A percentile compares a stretch with the other conserved stretches of the same genome.
Conservation (phyloP, 1,284 basidiomycete genomes). For the Cutaneotrichosporon sp. region DNA sequence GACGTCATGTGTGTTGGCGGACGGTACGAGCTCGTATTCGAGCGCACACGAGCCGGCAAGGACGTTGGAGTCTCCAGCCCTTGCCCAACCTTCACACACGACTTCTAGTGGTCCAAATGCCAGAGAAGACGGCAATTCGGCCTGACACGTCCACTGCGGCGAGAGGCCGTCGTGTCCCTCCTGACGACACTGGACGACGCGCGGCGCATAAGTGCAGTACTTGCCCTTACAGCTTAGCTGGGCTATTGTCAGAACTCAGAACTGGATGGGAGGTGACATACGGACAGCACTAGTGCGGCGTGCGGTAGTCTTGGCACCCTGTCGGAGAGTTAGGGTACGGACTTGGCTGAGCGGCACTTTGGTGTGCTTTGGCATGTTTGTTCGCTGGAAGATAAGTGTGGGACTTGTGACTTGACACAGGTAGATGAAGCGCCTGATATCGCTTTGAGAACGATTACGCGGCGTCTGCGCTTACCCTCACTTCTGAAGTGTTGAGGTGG, state of each 20-base stretch:
- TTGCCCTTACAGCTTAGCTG: slow-evolving; percentile 80
- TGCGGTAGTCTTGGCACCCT: slow-evolving; percentile 63
- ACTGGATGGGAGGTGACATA: slow-evolving; percentile 20
- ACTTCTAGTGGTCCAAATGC: slow-evolving; percentile 79
- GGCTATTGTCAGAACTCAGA: slow-evolving; percentile 28
- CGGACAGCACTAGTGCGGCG: slow-evolving; percentile 67
- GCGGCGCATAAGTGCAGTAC: slow-evolving; percentile 75
- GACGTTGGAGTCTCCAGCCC: slow-evolving; percentile 75
- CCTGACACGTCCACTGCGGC: slow-evolving; percentile 89
- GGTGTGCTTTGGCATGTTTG: slow-evolving; percentile 19
- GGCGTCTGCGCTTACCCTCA: not conserved
- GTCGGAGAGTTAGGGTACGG: slow-evolving; percentile 75
- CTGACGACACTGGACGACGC: slow-evolving; percentile 80
- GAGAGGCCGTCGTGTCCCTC: slow-evolving; percentile 71
- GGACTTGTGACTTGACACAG: too few relatives aligned
- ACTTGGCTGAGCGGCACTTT: slow-evolving; percentile 66
- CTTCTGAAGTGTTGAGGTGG: not conserved
- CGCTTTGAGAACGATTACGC: not conserved
- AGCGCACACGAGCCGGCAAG: slow-evolving; percentile 82
- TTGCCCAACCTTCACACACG: slow-evolving; percentile 82
- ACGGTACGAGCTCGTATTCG: slow-evolving; percentile 67
- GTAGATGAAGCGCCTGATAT: not conserved
- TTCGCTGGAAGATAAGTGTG: too few relatives aligned
- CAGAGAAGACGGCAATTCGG: slow-evolving; percentile 76
- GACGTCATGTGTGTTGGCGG: not conserved